Percentiles rank a stretch among this genome's conserved stretches.
These are phyloP conservation scores for Crucihimalaya himalaica DNA, from an alignment of 345 rosid genomes.

Conservation along the genomic window DNA sequence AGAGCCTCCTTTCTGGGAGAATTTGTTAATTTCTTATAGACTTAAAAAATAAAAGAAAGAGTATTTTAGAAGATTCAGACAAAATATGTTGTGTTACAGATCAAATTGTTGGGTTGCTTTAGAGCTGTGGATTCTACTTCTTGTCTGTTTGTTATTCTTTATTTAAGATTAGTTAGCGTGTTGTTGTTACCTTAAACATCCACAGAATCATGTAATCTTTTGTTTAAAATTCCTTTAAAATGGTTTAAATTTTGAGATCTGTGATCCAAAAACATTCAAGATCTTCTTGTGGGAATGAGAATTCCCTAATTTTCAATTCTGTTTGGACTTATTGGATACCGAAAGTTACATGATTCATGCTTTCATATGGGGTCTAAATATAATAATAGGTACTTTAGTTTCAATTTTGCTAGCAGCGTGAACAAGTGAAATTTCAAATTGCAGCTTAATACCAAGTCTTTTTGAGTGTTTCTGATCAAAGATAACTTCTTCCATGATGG, in stretches of 20 bases:
- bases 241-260: not conserved
- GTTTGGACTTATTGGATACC: not conserved
- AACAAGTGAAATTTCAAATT: too few species aligned
- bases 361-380: too few species aligned
- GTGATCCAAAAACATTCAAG: not conserved
- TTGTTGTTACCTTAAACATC: constrained; percentile 32
- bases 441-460: not conserved
- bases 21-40: constrained; percentile 25
- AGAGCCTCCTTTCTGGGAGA: not conserved
- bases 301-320: not conserved
- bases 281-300: not conserved
- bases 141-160: constrained; percentile 32
- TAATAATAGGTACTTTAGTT: not conserved
- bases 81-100: constrained; percentile 36
- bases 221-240: not conserved
- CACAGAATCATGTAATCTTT: not conserved
- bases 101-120: constrained; percentile 22
- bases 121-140: constrained; percentile 44
- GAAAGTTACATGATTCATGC: too few species aligned
- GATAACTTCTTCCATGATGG: too few species aligned
- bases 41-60: not conserved
- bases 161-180: constrained; percentile 33
- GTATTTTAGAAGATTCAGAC: constrained; percentile 51
- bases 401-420: not conserved
- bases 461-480: not conserved